Percentiles rank a stretch among this genome's conserved stretches.
These are phyloP conservation scores for Lyophyllum atratum DNA, from an alignment of 768 basidiomycete genomes.

Conservation along the genomic window DNA sequence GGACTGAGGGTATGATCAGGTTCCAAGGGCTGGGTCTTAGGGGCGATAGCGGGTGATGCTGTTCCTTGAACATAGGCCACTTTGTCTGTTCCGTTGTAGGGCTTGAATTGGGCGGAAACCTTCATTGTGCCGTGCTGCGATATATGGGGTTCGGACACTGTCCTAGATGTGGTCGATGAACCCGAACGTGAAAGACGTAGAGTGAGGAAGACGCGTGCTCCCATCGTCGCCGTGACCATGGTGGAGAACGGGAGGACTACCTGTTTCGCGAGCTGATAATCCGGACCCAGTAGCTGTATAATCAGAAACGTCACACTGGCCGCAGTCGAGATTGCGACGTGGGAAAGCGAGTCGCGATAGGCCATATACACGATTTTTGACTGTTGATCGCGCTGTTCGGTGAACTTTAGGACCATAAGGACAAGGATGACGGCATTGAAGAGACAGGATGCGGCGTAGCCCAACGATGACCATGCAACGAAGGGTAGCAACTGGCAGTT, in stretches of 20 bases:
- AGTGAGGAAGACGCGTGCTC: constrained; percentile 12
- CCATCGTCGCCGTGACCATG: constrained; percentile 13
- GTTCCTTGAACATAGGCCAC: neutral
- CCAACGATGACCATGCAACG: constrained; percentile 6
- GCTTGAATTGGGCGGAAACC: neutral
- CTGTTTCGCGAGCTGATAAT: constrained; percentile 10
- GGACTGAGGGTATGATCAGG: neutral
- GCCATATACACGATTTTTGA: neutral
- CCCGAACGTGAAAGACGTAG: neutral
- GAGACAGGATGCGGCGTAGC: constrained; percentile 9
- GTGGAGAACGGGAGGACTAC: constrained; percentile 5
- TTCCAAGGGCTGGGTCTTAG: neutral
- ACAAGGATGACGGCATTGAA: constrained; percentile 11
- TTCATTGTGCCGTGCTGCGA: neutral
- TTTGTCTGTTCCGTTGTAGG: neutral
- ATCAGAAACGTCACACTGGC: constrained; percentile 5
- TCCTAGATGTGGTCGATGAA: neutral
- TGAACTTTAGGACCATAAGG: constrained; percentile 4
- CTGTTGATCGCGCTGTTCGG: constrained; percentile 3
- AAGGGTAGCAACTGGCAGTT: constrained; percentile 9
- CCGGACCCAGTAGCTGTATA: constrained; percentile 2
- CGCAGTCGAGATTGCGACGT: constrained; percentile 7
- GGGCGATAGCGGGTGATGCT: neutral
- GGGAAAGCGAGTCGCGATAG: constrained; percentile 6
- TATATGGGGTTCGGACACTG: neutral